Conservation (phyloP, 257 asterid genomes). For the Solanum etuberosum region DNA sequence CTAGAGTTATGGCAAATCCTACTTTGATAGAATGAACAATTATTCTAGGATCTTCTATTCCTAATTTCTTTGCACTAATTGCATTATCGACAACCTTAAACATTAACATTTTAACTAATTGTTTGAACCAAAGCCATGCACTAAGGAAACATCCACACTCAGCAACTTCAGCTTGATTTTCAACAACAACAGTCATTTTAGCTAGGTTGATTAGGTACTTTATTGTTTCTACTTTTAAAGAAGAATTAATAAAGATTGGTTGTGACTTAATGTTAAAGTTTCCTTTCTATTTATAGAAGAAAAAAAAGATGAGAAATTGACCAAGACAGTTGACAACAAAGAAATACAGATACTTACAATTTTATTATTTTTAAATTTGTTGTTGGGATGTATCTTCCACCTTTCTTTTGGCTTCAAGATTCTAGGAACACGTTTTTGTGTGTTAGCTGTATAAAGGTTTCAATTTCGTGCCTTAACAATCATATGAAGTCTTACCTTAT, state of each 20-base stretch:
- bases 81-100: background rate
- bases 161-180: background rate
- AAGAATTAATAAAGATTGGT: background rate
- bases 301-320: background rate
- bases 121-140: background rate
- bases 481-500: background rate
- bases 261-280: background rate
- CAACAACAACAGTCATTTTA: background rate
- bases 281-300: background rate
- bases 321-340: background rate
- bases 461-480: no score
- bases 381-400: background rate
- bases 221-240: background rate
- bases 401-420: background rate
- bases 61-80: constrained; percentile 13
- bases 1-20: constrained; percentile 48
- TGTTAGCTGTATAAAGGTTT: background rate
- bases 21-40: constrained; percentile 58
- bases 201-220: background rate
- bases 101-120: background rate
- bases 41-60: constrained; percentile 53
- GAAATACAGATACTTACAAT: background rate
- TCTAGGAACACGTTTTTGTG: background rate
- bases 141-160: background rate
- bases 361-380: background rate